Evolutionary conservation across 345 rosid species (phyloP).

Genomic region (Gossypium ekmanianum): DNA sequence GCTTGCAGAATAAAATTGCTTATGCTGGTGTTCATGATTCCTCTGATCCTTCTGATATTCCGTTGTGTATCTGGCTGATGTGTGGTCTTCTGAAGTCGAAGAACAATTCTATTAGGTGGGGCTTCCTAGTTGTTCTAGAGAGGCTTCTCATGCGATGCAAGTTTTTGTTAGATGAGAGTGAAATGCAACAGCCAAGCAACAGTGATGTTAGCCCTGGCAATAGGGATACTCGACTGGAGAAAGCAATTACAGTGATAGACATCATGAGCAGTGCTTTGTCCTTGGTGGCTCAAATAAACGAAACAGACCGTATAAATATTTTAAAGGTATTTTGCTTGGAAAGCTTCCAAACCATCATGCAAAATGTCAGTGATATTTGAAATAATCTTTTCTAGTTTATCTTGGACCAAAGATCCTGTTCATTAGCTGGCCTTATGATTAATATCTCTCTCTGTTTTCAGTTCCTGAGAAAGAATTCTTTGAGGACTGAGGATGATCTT

Average conservation of each 20-base stretch:
- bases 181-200: constrained; percentile 50
- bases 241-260: constrained; percentile 91
- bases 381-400: not conserved
- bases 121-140: constrained; percentile 81
- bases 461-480: not conserved
- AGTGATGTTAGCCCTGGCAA: constrained; percentile 36
- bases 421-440: not conserved
- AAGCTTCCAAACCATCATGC: not conserved
- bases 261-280: constrained; percentile 91
- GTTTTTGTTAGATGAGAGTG: constrained; percentile 84
- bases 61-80: constrained; percentile 75
- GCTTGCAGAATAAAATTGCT: constrained; percentile 63
- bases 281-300: constrained; percentile 78
- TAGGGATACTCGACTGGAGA: constrained; percentile 65
- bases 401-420: not conserved
- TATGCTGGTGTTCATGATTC: constrained; percentile 64
- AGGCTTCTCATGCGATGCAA: constrained; percentile 97
- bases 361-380: not conserved
- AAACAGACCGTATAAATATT: constrained; percentile 87
- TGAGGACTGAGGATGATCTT: not conserved
- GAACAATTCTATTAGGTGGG: constrained; percentile 71
- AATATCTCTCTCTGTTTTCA: not conserved
- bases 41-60: constrained; percentile 62
- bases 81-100: constrained; percentile 94
- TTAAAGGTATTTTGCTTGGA: constrained; percentile 64